phyloP scores from a whole-genome alignment of 306 rosid genomes.

The Crataegus laevigata region DNA sequence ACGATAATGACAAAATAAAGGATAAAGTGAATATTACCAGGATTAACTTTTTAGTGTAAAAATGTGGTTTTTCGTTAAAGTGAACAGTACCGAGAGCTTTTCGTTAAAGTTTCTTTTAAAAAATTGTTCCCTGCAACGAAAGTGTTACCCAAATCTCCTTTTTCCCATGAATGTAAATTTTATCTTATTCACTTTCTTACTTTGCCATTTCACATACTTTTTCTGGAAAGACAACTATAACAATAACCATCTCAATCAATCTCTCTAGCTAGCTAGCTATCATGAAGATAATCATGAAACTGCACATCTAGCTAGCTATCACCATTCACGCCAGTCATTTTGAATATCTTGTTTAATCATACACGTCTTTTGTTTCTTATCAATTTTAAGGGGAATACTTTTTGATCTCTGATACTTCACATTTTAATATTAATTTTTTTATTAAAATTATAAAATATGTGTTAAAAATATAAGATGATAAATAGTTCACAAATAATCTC shows the following conservation, averaged over 20 bases:
- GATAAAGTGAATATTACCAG: no score
- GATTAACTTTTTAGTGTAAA: no score
- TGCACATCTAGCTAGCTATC: neutral
- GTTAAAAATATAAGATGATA: no score
- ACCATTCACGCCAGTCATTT: neutral
- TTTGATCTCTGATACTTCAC: accelerated
- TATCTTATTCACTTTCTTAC: neutral
- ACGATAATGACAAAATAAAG: no score
- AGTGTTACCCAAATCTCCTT: conserved; percentile 10
- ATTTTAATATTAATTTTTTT: no score
- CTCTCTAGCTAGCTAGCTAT: neutral
- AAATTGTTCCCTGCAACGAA: neutral
- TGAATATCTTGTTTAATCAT: neutral
- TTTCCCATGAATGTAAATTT: neutral
- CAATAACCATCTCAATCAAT: neutral
- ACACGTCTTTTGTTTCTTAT: no score
- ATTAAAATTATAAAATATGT: no score
- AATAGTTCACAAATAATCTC: accelerated
- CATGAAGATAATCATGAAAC: neutral
- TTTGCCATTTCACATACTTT: neutral
- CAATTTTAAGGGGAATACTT: no score
- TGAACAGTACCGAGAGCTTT: no score
- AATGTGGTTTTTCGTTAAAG: no score
- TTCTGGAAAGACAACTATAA: neutral
- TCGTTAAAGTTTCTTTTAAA: no score